These are phyloP conservation scores for Plasmodium ovale DNA, from an alignment of 169 alveolate species.

Conservation along the genomic window DNA sequence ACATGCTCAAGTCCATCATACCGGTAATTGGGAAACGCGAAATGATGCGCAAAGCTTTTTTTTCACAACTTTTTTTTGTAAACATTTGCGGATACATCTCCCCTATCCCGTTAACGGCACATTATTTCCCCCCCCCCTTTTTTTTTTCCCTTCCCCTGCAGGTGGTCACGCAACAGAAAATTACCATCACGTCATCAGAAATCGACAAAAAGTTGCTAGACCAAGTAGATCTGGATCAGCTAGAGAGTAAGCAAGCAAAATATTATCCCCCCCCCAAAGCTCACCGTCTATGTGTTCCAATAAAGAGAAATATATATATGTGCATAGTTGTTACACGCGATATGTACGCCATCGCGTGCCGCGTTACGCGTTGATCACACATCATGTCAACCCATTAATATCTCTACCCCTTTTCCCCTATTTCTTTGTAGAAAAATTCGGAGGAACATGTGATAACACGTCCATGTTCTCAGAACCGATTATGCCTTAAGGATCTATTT, in stretches of 20 bases:
- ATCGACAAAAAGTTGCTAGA: conserved; percentile 44
- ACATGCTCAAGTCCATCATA: conserved; percentile 50
- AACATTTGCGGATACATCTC: background rate
- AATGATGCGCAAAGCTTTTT: background rate
- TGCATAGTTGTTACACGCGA: too few relatives aligned
- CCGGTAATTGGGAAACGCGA: conserved; percentile 22
- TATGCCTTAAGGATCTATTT: conserved; percentile 44
- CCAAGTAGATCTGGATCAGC: conserved; percentile 43
- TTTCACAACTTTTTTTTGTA: background rate
- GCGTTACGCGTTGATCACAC: background rate
- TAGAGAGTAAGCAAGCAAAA: conserved; percentile 44
- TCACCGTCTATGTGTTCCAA: too few relatives aligned
- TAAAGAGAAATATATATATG: too few relatives aligned
- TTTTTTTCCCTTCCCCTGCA: background rate
- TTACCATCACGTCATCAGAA: conserved; percentile 36
- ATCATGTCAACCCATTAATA: background rate
- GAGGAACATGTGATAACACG: conserved; percentile 50
- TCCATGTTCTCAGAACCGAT: conserved; percentile 33
- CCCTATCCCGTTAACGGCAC: background rate
- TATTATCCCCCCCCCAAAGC: too few relatives aligned
- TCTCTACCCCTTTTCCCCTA: background rate
- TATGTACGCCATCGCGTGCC: too few relatives aligned
- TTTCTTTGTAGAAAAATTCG: conserved; percentile 35
- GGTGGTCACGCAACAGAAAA: conserved; percentile 62
- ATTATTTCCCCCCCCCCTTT: background rate